Percentiles rank a stretch among this genome's conserved stretches.
Evolutionary conservation across 768 basidiomycete species (phyloP).

Genomic region (Roridomyces roridus): DNA sequence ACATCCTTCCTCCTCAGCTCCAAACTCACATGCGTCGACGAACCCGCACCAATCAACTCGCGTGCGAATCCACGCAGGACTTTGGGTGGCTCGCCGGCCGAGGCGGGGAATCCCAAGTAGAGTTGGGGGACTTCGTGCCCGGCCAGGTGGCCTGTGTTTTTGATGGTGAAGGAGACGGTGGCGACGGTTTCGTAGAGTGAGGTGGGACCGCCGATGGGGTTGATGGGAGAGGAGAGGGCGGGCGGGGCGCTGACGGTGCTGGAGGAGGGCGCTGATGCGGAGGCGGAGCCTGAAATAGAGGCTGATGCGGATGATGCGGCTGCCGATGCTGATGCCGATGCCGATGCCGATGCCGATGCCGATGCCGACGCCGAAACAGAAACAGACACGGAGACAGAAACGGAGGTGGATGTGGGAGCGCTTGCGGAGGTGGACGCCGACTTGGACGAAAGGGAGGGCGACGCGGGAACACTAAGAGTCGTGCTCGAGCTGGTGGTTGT

Average conservation of each 20-base stretch:
- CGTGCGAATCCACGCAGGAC: conserved; percentile 39
- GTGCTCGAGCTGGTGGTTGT: too few relatives aligned
- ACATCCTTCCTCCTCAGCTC: conserved; percentile 9
- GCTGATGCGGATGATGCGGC: neutral
- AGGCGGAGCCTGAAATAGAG: conserved; percentile 12
- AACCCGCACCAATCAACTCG: conserved; percentile 23
- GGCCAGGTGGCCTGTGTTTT: conserved; percentile 40
- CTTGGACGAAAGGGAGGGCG: neutral
- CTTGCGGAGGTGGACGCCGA: too few relatives aligned
- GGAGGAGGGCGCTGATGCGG: conserved; percentile 9
- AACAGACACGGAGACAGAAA: too few relatives aligned
- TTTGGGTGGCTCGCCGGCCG: conserved; percentile 36
- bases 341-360: too few relatives aligned
- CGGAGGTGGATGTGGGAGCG: too few relatives aligned
- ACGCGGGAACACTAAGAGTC: too few relatives aligned
- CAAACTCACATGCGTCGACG: neutral
- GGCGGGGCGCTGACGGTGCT: conserved; percentile 5
- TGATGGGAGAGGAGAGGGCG: conserved; percentile 5
- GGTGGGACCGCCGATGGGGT: conserved; percentile 7
- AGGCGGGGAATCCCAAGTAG: conserved; percentile 31
- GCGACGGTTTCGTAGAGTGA: conserved; percentile 34
- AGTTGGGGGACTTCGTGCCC: conserved; percentile 31
- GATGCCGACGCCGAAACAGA: too few relatives aligned
- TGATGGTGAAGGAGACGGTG: conserved; percentile 39
- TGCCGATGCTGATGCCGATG: neutral